Conservation (phyloP, 2,329 filamentous ascomycete genomes). For the Zymoseptoria passerinii region DNA sequence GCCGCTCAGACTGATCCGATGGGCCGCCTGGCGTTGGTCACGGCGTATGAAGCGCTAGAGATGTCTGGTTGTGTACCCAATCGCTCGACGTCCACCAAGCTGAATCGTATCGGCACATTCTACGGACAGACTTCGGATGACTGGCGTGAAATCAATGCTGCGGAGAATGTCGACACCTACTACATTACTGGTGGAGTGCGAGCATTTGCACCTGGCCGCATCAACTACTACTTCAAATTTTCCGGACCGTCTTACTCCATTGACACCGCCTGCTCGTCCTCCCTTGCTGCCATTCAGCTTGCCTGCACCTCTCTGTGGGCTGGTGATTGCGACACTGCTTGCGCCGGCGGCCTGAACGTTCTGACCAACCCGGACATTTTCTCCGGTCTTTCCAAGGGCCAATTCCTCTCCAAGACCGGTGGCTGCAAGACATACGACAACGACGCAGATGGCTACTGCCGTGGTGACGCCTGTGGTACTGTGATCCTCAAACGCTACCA, state of each 20-base stretch:
- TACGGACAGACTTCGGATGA: conserved; percentile 70
- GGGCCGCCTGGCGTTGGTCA: conserved; percentile 66
- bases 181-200: conserved; percentile 56
- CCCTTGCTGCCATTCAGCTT: conserved; percentile 61
- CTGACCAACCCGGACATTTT: conserved; percentile 77
- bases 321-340: conserved; percentile 71
- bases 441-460: conserved; percentile 72
- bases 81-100: conserved; percentile 58
- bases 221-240: conserved; percentile 73
- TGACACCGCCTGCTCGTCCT: conserved; percentile 73
- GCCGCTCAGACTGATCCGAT: conserved; percentile 74
- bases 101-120: conserved; percentile 60
- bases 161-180: conserved; percentile 63
- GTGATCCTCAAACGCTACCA: conserved; percentile 72
- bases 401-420: conserved; percentile 69
- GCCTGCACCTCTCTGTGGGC: conserved; percentile 66
- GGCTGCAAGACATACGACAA: conserved; percentile 76
- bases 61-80: conserved; percentile 71
- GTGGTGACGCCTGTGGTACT: conserved; percentile 66
- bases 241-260: conserved; percentile 63
- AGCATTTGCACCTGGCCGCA: conserved; percentile 55
- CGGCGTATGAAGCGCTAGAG: conserved; percentile 73
- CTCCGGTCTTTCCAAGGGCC: conserved; percentile 63
- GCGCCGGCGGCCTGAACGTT: conserved; percentile 70
- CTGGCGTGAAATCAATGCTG: conserved; percentile 66